Evolutionary conservation across 2,329 filamentous ascomycete genomes (phyloP).

Genomic region (Fusarium dlaminii): DNA sequence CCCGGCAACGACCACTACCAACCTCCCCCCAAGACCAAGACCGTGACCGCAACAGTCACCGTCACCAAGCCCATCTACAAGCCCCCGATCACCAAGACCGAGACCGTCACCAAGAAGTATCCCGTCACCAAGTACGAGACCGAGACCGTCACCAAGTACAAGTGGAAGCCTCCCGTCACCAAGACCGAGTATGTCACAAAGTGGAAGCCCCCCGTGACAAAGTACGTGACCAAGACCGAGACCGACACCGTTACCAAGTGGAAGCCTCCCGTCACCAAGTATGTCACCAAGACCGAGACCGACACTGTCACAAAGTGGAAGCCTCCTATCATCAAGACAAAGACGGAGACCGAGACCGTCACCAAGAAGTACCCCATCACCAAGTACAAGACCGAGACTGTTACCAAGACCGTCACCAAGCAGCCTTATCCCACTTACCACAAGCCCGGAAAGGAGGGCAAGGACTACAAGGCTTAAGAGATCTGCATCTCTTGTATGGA

Average conservation of each 20-base stretch:
- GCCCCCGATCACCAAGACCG: constrained; percentile 23
- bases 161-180: constrained; percentile 14
- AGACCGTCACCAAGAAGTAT: constrained; percentile 21
- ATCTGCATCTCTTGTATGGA: neutral
- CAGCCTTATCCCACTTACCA: constrained; percentile 3
- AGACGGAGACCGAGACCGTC: neutral
- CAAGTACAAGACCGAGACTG: constrained; percentile 15
- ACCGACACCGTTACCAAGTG: neutral
- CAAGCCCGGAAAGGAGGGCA: constrained; percentile 7
- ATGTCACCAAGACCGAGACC: constrained; percentile 1
- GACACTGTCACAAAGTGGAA: neutral
- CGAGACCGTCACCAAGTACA: constrained; percentile 18
- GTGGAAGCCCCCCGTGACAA: constrained; percentile 10
- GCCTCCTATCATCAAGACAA: neutral
- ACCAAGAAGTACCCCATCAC: too few species aligned
- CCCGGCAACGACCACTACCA: constrained; percentile 7
- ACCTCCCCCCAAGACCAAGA: constrained; percentile 15
- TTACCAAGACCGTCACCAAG: neutral
- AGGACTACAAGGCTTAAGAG: constrained; percentile 17
- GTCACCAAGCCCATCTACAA: constrained; percentile 24
- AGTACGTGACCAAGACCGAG: constrained; percentile 9
- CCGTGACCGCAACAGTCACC: constrained; percentile 23
- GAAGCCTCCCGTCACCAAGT: constrained; percentile 8
- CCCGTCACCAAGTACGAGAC: constrained; percentile 9
- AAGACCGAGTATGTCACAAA: constrained; percentile 22